phyloP scores from a whole-genome alignment of 768 basidiomycete species.

The Russula sp. region DNA sequence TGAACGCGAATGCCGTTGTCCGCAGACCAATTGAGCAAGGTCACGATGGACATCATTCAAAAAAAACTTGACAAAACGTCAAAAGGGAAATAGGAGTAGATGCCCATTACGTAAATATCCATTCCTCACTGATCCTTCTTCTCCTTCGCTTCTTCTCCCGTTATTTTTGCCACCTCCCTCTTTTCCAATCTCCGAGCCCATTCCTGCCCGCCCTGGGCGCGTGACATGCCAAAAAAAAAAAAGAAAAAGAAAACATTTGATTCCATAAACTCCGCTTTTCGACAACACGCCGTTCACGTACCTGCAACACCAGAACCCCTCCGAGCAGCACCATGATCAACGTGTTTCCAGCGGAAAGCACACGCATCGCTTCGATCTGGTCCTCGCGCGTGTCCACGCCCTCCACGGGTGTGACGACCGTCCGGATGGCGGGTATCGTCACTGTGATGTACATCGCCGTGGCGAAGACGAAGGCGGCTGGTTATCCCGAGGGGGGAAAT shows the following conservation, averaged over 20 bases:
- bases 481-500: background rate
- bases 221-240: background rate
- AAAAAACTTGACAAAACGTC: background rate
- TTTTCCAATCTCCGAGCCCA: conserved; percentile 29
- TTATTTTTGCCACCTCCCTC: conserved; percentile 18
- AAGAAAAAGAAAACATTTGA: background rate
- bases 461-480: conserved; percentile 69
- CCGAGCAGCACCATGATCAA: conserved; percentile 67
- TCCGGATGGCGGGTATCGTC: conserved; percentile 67
- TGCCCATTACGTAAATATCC: conserved; percentile 6
- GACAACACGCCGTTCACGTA: conserved; percentile 30
- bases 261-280: background rate
- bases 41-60: conserved; percentile 1
- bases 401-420: conserved; percentile 54
- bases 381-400: conserved; percentile 53
- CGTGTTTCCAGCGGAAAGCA: conserved; percentile 82
- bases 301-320: conserved; percentile 65
- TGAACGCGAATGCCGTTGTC: conserved; percentile 21
- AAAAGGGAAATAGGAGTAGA: conserved; percentile 9
- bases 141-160: conserved; percentile 16
- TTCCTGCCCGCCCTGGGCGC: conserved; percentile 74
- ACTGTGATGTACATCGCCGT: conserved; percentile 80
- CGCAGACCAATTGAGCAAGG: conserved; percentile 23
- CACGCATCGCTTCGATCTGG: conserved; percentile 67
- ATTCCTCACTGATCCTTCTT: conserved; percentile 12